A percentile compares a stretch with the other conserved stretches of the same genome.
Conservation (phyloP, 345 rosid genomes). For the Eucalyptus cloeziana region DNA sequence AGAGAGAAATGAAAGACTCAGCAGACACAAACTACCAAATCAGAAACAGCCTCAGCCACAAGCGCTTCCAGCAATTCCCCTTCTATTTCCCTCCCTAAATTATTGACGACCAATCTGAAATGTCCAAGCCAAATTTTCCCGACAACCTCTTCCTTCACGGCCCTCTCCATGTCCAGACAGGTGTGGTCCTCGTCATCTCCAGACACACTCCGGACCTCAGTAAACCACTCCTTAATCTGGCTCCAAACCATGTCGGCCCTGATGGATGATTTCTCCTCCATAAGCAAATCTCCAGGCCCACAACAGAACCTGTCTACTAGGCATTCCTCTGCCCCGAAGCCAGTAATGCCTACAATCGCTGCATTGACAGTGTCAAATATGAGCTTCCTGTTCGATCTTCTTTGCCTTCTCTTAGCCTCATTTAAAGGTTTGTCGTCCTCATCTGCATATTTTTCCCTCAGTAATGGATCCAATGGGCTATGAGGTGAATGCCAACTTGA, state of each 20-base stretch:
- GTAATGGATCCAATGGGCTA: conserved; percentile 63
- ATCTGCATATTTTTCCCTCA: conserved; percentile 40
- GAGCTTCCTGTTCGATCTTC: conserved; percentile 52
- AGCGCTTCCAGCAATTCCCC: conserved; percentile 58
- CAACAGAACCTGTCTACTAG: conserved; percentile 1
- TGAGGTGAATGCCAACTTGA: conserved; percentile 66
- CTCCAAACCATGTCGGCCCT: conserved; percentile 52
- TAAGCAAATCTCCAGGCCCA: not conserved
- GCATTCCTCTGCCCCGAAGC: conserved; percentile 12
- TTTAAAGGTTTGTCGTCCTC: conserved; percentile 27
- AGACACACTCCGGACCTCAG: conserved; percentile 7
- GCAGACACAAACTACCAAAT: conserved; percentile 10
- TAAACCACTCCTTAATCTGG: conserved; percentile 52
- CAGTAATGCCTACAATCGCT: conserved; percentile 34
- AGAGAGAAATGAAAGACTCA: not conserved
- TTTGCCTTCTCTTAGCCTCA: conserved; percentile 58
- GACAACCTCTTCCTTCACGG: conserved; percentile 47
- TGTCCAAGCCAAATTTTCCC: conserved; percentile 51
- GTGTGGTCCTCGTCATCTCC: conserved; percentile 33
- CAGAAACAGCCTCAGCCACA: conserved; percentile 60
- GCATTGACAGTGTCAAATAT: conserved; percentile 66
- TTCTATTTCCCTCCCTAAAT: conserved; percentile 46
- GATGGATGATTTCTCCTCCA: conserved; percentile 2
- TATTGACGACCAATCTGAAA: conserved; percentile 35
- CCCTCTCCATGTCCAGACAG: conserved; percentile 49